These are phyloP conservation scores for Dothistroma pini DNA, from an alignment of 2,329 filamentous ascomycete genomes.

Conservation along the genomic window DNA sequence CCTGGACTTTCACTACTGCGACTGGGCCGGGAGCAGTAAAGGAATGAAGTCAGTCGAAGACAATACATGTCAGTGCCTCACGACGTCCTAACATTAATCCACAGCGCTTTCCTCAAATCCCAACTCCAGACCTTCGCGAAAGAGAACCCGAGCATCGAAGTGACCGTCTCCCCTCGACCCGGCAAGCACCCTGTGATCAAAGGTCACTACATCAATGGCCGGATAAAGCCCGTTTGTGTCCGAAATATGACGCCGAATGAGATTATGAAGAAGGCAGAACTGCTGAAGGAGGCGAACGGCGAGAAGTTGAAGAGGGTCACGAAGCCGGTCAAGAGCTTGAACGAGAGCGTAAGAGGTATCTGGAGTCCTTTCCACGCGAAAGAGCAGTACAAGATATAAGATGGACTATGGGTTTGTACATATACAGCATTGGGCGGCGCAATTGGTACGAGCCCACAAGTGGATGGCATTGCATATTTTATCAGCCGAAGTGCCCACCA, in stretches of 20 bases:
- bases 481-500: not conserved
- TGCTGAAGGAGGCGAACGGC: slow-evolving; percentile 70
- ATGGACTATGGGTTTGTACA: not conserved
- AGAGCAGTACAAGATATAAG: slow-evolving; percentile 47
- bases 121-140: slow-evolving; percentile 73
- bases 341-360: slow-evolving; percentile 62
- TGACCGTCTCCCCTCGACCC: slow-evolving; percentile 87
- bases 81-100: not conserved
- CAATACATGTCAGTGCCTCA: not conserved
- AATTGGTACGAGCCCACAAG: slow-evolving; percentile 5
- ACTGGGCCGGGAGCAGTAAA: slow-evolving; percentile 86
- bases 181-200: slow-evolving; percentile 82
- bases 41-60: slow-evolving; percentile 79
- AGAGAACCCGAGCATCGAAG: slow-evolving; percentile 82
- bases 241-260: slow-evolving; percentile 77
- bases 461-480: not conserved
- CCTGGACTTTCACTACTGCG: slow-evolving; percentile 95
- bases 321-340: slow-evolving; percentile 58
- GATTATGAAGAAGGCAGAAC: slow-evolving; percentile 73
- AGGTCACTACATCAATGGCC: slow-evolving; percentile 90
- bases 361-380: slow-evolving; percentile 62
- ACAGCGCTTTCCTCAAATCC: slow-evolving; percentile 75
- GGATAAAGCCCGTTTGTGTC: slow-evolving; percentile 80
- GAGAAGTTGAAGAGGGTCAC: slow-evolving; percentile 63
- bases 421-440: slow-evolving; percentile 13